Evolutionary conservation across 352 stramenopile genomes (phyloP), one percentile per base, ranked within the genome.

Genomic region (Globisporangium heterothallicum): DNA sequence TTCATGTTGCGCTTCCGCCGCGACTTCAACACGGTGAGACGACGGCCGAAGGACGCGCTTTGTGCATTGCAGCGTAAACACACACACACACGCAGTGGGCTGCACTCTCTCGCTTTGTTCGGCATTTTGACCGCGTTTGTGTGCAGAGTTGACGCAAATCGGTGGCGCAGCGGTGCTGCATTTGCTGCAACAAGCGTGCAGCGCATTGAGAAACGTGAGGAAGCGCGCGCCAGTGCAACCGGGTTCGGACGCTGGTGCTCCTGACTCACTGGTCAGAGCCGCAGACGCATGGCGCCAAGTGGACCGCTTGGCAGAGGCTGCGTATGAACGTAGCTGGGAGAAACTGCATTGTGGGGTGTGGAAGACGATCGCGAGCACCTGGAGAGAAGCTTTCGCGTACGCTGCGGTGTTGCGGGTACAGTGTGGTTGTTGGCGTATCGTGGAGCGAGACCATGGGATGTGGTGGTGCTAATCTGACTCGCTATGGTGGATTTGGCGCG

Each of bases 301-400:
- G 2, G 56, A 47, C 30, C 8, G 6, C 7, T 42, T 72, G 12
- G 60, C 63, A 3, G 49, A 42, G 0, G 66, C 70, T 6, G 75
- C 68, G 5, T 86, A 87, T 61, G 70, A 78, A 24, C 74, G 74
- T 26, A 71, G 70, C 49, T 93, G 79, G 79, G 79, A 93, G 55
- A 67, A 70, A 10, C 56, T 93, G 42, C 82, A 93, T 61, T 83
- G 73, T 40, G 82, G 76, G 4, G 74, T 59, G 53, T 93, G 82
- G 82, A 87, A 88, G 48, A 63, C 59, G 34, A 59, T 93, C 8
- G 48, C 59, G 8, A 36, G 56, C 6, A 66, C 75, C 42, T 93
- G 78, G 79, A 72, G 78, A 4, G 53, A 83, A 42, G 65, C 74
- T 24, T 93, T 89, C 53, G 82, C 69, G 1, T 41, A 61, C 27